A percentile compares a stretch with the other conserved stretches of the same genome.
Conservation (phyloP, 768 basidiomycete species). For the Hygrophoropsis aurantiaca region DNA sequence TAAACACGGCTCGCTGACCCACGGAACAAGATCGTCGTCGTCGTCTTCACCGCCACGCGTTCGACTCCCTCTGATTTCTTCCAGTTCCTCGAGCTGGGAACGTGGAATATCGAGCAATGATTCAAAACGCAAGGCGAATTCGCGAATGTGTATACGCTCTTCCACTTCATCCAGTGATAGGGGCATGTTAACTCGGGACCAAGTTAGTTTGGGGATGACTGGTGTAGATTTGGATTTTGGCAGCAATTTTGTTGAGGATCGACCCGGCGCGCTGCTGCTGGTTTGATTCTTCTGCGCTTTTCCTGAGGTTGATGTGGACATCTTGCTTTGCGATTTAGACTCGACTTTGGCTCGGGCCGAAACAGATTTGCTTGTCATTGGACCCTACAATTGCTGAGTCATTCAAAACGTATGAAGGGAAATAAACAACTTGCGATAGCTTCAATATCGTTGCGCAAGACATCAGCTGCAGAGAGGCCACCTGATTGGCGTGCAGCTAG, state of each 20-base stretch:
- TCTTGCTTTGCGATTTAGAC: constrained; percentile 11
- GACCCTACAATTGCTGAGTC: too few relatives aligned
- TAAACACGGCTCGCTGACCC: constrained; percentile 67
- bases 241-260: constrained; percentile 23
- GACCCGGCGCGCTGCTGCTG: constrained; percentile 12
- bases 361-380: constrained; percentile 22
- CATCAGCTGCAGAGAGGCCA: constrained; percentile 36
- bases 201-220: constrained; percentile 50
- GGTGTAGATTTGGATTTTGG: constrained; percentile 33
- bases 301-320: constrained; percentile 6
- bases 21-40: constrained; percentile 37
- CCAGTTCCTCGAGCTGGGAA: constrained; percentile 64
- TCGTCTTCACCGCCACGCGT: constrained; percentile 38
- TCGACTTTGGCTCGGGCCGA: constrained; percentile 11
- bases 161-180: constrained; percentile 50
- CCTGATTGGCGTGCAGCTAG: constrained; percentile 37
- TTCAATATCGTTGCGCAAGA: constrained; percentile 32
- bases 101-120: constrained; percentile 47
- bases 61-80: constrained; percentile 43
- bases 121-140: constrained; percentile 69
- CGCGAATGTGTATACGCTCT: constrained; percentile 68
- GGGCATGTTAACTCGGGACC: constrained; percentile 48
- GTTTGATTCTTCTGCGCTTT: constrained; percentile 12
- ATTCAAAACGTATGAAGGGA: constrained; percentile 1
- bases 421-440: constrained; percentile 24